phyloP scores from a whole-genome alignment of 768 basidiomycete species.

The Tylopilus vinaceipallidus region DNA sequence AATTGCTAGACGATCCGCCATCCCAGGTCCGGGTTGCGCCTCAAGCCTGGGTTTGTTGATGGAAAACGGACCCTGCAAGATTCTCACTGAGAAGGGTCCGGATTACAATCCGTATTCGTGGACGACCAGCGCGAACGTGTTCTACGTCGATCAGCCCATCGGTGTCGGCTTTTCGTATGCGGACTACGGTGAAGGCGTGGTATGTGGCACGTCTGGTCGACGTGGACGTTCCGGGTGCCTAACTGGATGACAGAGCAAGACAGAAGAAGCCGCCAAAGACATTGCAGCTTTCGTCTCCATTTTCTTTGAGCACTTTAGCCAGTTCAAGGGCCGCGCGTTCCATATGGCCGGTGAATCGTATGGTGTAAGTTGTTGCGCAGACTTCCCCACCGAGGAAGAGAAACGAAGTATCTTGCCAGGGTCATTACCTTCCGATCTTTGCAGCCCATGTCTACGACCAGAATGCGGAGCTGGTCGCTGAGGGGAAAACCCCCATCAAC shows the following conservation, averaged over 20 bases:
- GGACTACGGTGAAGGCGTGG: conserved; percentile 38
- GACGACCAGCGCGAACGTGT: conserved; percentile 56
- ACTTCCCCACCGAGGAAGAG: neutral
- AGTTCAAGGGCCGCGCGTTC: conserved; percentile 61
- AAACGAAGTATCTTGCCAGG: conserved; percentile 27
- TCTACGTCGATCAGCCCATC: conserved; percentile 44
- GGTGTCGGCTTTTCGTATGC: conserved; percentile 42
- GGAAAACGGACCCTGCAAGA: conserved; percentile 35
- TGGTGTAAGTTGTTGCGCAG: conserved; percentile 31
- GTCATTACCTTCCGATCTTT: conserved; percentile 47
- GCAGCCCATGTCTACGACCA: conserved; percentile 44
- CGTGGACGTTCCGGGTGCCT: neutral
- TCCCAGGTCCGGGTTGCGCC: conserved; percentile 47
- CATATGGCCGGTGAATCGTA: conserved; percentile 58
- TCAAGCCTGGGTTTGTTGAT: conserved; percentile 64
- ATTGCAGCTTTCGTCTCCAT: conserved; percentile 66
- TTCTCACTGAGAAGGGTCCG: conserved; percentile 41
- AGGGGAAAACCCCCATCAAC: conserved; percentile 47
- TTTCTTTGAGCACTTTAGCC: conserved; percentile 68
- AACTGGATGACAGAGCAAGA: conserved; percentile 43
- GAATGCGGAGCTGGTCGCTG: conserved; percentile 37
- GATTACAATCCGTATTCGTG: conserved; percentile 44
- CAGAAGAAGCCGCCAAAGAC: conserved; percentile 62
- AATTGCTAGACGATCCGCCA: neutral
- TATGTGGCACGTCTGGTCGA: conserved; percentile 17